Evolutionary conservation across 2,329 filamentous ascomycete species (phyloP), one percentile per base, ranked within the genome.

Genomic region (Polychaeton citri): DNA sequence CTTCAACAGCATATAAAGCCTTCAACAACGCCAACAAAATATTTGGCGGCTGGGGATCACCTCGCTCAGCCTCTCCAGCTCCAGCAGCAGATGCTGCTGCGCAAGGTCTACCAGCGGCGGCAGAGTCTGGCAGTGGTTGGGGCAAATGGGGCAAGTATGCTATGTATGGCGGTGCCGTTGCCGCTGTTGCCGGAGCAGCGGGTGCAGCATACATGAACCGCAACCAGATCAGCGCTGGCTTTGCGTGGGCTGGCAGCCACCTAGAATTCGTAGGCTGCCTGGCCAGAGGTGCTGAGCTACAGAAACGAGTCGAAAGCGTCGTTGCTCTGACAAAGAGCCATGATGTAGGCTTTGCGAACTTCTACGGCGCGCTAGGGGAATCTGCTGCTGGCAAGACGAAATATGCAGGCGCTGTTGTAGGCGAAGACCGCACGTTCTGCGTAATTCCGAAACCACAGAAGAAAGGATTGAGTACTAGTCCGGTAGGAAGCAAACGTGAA

Each of bases 201-300:
- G 83, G 83, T 1, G 86, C 86, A 6, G 81, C 88, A 8, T 96
- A 93, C 64, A 68, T 81, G 49, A 86, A 90, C 49, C 75, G 84
- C 37, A 82, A 92, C 20, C 77, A 84, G 43, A 74, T 96, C 42
- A 74, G 71, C 2, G 70, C 79, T 40, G 81, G 87, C 6, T 79
- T 79, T 64, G 67, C 67, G 7, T 96, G 87, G 86, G 83, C 83
- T 10, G 76, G 80, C 12, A 90, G 83, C 21, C 90, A 98, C 59
- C 74, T 98, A 18, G 83, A 90, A 57, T 98, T 96, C 51, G 83
- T 96, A 1, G 85, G 86, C 2, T 92, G 85, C 51, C 71, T 98
- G 6, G 81, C 82, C 33, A 76, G 83, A n/a, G 76, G 76, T 4
- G 81, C 87, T 48, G 86, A 94, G 52, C 65, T 96, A 44, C 76